Evolutionary conservation across 2,329 filamentous ascomycete genomes (phyloP).

Genomic region (Colletotrichum sp.): DNA sequence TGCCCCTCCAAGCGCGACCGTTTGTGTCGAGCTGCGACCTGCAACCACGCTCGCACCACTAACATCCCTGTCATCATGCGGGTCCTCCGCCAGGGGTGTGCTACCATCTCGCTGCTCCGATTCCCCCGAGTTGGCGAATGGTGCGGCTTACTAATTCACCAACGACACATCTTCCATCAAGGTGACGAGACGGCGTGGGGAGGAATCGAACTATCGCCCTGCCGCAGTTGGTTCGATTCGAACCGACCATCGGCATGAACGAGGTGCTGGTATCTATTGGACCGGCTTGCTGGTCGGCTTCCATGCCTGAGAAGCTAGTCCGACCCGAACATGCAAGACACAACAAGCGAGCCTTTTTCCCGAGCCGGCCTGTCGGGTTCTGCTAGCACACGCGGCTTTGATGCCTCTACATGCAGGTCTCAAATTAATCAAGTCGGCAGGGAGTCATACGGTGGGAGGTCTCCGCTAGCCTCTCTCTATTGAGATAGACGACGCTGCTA

Average conservation of each 20-base stretch:
- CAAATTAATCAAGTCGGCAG: neutral
- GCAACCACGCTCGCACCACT: neutral
- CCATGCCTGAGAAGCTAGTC: neutral
- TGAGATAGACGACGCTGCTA: neutral
- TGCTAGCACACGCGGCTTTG: neutral
- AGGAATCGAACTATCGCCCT: neutral
- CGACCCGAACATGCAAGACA: neutral
- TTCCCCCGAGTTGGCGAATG: slow-evolving; percentile 5
- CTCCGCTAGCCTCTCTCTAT: neutral
- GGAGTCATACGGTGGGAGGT: neutral
- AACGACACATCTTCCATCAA: slow-evolving; percentile 14
- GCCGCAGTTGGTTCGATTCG: neutral
- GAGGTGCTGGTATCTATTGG: neutral
- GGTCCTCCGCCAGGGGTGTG: neutral
- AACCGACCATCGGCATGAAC: neutral
- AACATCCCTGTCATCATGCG: neutral
- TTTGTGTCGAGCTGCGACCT: neutral
- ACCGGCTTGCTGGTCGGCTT: neutral
- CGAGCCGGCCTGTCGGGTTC: neutral
- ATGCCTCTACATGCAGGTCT: neutral
- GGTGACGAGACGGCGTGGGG: neutral
- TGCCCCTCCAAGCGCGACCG: slow-evolving; percentile 6
- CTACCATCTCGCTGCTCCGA: slow-evolving; percentile 15
- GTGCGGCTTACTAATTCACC: slow-evolving; percentile 14
- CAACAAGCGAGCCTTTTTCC: neutral